Evolutionary conservation across 1,284 basidiomycete genomes (phyloP).

Genomic region (Trametes versicolor): DNA sequence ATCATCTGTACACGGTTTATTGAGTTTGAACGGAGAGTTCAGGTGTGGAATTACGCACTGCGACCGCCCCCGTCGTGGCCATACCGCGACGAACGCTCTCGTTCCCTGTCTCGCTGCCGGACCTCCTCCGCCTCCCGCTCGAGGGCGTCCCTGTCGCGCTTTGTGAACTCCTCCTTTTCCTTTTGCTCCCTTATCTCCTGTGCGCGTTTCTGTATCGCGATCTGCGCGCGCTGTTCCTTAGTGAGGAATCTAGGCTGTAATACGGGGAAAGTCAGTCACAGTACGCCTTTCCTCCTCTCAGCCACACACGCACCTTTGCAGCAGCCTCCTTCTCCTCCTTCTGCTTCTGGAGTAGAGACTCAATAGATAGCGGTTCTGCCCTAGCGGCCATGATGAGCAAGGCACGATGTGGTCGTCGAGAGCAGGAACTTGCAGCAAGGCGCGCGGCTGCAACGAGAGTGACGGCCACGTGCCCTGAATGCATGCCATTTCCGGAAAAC

Average conservation of each 20-base stretch:
- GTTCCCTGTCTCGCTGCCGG: constrained; percentile 54
- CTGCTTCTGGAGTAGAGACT: constrained; percentile 87
- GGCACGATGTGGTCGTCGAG: not conserved
- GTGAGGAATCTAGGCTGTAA: constrained; percentile 88
- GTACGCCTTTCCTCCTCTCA: not conserved
- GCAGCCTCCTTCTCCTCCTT: constrained; percentile 89
- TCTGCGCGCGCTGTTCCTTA: constrained; percentile 87
- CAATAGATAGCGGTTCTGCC: constrained; percentile 82
- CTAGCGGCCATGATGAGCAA: constrained; percentile 24
- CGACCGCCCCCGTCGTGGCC: constrained; percentile 51
- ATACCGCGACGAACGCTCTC: constrained; percentile 49
- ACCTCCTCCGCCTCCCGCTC: constrained; percentile 82
- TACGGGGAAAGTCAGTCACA: constrained; percentile 10
- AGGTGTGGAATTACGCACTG: constrained; percentile 51
- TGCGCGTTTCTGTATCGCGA: constrained; percentile 88
- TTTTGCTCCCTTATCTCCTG: constrained; percentile 79
- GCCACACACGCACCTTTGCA: constrained; percentile 69
- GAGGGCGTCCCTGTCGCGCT: constrained; percentile 69
- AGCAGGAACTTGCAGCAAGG: constrained; percentile 2
- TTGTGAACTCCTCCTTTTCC: constrained; percentile 66
- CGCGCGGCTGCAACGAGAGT: constrained; percentile 17
- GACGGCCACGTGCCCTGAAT: constrained; percentile 25
- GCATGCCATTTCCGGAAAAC: constrained; percentile 23
- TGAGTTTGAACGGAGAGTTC: constrained; percentile 25
- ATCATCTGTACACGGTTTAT: constrained; percentile 58